Evolutionary conservation across 805 yeast genomes (phyloP).

Genomic region (Teunomyces panamensis): DNA sequence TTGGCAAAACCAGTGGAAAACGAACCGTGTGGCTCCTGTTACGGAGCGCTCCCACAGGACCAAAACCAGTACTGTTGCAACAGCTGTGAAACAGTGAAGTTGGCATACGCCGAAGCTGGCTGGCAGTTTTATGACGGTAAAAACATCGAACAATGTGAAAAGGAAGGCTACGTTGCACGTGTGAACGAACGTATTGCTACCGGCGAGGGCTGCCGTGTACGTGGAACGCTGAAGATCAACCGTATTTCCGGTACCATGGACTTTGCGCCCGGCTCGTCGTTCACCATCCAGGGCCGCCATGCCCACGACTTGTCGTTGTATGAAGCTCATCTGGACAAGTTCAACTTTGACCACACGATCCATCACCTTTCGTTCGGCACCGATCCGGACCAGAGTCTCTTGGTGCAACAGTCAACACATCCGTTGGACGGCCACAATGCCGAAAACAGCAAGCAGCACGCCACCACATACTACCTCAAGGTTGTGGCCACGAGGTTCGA

Average conservation of each 20-base stretch:
- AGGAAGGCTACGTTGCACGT: slow-evolving; percentile 74
- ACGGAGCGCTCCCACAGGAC: slow-evolving; percentile 72
- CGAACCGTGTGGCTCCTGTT: slow-evolving; percentile 77
- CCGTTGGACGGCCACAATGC: slow-evolving; percentile 60
- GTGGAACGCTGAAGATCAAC: slow-evolving; percentile 75
- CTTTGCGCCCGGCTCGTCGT: slow-evolving; percentile 92
- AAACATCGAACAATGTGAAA: slow-evolving; percentile 85
- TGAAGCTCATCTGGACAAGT: slow-evolving; percentile 49
- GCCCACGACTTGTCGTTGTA: slow-evolving; percentile 82
- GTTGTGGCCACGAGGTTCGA: slow-evolving; percentile 89
- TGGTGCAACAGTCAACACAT: slow-evolving; percentile 38
- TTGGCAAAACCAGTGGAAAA: slow-evolving; percentile 17
- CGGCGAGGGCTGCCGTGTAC: slow-evolving; percentile 82
- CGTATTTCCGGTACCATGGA: slow-evolving; percentile 89
- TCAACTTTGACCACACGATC: slow-evolving; percentile 74
- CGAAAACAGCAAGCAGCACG: slow-evolving; percentile 52
- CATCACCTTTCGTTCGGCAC: slow-evolving; percentile 84
- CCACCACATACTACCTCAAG: slow-evolving; percentile 76
- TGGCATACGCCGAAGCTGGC: slow-evolving; percentile 69
- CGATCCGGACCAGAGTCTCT: slow-evolving; percentile 37
- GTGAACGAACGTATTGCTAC: slow-evolving; percentile 51
- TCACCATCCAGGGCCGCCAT: slow-evolving; percentile 58
- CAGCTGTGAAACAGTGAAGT: slow-evolving; percentile 74
- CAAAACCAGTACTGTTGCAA: slow-evolving; percentile 69
- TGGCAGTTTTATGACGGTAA: slow-evolving; percentile 94